Conservation (phyloP, 495 filamentous ascomycete species). For the Lophiostoma macrostomum region DNA sequence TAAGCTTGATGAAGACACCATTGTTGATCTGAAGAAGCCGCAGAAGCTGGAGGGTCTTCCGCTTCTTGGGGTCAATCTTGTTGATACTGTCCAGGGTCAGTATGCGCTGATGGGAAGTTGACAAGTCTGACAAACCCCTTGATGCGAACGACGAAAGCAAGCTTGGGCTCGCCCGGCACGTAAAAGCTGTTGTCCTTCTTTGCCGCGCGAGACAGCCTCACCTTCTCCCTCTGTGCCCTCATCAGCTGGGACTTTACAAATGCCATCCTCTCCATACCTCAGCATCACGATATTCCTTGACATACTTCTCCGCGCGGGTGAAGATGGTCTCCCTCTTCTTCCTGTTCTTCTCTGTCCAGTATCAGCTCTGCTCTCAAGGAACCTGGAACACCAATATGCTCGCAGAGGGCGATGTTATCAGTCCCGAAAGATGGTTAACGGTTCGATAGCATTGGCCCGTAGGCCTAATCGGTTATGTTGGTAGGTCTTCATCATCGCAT, state of each 20-base stretch:
- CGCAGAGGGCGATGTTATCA: slow-evolving; percentile 56
- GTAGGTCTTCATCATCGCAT: slow-evolving; percentile 69
- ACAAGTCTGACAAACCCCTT: slow-evolving; percentile 60
- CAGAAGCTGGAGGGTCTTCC: slow-evolving; percentile 98
- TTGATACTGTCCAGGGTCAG: slow-evolving; percentile 66
- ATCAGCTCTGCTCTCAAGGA: slow-evolving; percentile 31
- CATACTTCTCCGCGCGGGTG: slow-evolving; percentile 99
- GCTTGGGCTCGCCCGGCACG: slow-evolving; percentile 88
- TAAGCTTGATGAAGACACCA: slow-evolving; percentile 94
- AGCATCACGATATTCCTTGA: slow-evolving; percentile 96
- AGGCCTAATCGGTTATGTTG: slow-evolving; percentile 78
- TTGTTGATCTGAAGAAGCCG: slow-evolving; percentile 99
- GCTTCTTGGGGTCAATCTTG: slow-evolving; percentile 99
- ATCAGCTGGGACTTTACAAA: neutral
- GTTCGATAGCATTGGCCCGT: slow-evolving; percentile 89
- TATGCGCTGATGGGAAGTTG: neutral
- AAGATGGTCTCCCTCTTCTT: slow-evolving; percentile 97
- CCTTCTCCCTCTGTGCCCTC: slow-evolving; percentile 72
- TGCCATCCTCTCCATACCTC: slow-evolving; percentile 46
- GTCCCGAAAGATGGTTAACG: slow-evolving; percentile 99
- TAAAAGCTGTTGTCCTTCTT: slow-evolving; percentile 93
- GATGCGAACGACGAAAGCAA: slow-evolving; percentile 98
- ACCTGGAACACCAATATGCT: slow-evolving; percentile 21
- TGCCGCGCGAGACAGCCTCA: slow-evolving; percentile 81
- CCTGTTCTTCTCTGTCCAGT: slow-evolving; percentile 73